Conservation (phyloP, 2,329 filamentous ascomycete genomes). For the Cladosporium colombiae region DNA sequence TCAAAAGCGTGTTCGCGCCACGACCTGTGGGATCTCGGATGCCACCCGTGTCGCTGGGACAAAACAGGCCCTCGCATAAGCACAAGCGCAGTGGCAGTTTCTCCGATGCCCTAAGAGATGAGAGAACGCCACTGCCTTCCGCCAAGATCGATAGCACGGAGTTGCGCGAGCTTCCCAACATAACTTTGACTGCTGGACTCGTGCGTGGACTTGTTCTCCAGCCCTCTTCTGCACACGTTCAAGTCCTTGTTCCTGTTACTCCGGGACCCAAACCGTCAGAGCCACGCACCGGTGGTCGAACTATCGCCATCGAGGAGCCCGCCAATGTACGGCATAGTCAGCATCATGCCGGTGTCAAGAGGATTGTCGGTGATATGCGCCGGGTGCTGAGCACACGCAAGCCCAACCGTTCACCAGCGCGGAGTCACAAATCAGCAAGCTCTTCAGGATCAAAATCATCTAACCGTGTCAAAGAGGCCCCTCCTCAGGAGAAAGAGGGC, state of each 20-base stretch:
- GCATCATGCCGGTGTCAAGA: conserved; percentile 73
- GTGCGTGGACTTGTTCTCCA: conserved; percentile 84
- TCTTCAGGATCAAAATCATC: conserved; percentile 59
- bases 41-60: conserved; percentile 21
- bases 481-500: conserved; percentile 16
- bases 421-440: conserved; percentile 27
- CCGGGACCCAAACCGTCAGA: conserved; percentile 38
- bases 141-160: conserved; percentile 45
- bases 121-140: conserved; percentile 56
- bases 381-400: conserved; percentile 68
- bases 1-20: conserved; percentile 13
- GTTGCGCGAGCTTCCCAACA: conserved; percentile 52
- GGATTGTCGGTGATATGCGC: conserved; percentile 81
- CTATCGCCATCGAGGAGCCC: conserved; percentile 21
- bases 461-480: background rate
- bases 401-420: conserved; percentile 20
- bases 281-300: conserved; percentile 22
- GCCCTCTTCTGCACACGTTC: conserved; percentile 78
- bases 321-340: conserved; percentile 22
- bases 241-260: conserved; percentile 49
- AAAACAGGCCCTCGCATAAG: conserved; percentile 42
- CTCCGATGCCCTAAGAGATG: conserved; percentile 77
- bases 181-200: conserved; percentile 76
- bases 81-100: conserved; percentile 88
- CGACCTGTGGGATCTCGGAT: conserved; percentile 21